phyloP scores from a whole-genome alignment of 768 basidiomycete genomes.

The Pulveroboletus sp. region DNA sequence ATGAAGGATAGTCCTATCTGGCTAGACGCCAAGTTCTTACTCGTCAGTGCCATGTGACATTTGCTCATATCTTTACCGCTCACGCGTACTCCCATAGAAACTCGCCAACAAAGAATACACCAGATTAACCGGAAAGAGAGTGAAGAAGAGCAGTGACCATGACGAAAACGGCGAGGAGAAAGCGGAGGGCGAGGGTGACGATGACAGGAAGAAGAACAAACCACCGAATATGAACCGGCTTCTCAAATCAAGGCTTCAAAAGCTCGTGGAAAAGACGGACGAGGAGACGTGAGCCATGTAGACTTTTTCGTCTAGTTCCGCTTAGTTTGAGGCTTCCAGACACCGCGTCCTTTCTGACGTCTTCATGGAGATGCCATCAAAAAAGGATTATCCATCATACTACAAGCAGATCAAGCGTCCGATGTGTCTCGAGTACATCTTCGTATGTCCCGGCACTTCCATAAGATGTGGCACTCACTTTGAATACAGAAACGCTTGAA shows the following conservation, averaged over 20 bases:
- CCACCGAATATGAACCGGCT: conserved; percentile 59
- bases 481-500: conserved; percentile 67
- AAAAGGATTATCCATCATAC: conserved; percentile 74
- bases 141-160: conserved; percentile 34
- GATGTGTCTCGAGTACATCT: conserved; percentile 72
- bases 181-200: conserved; percentile 39
- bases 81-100: conserved; percentile 36
- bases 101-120: conserved; percentile 43
- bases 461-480: not conserved
- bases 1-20: conserved; percentile 74
- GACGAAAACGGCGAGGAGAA: conserved; percentile 39
- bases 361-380: conserved; percentile 83
- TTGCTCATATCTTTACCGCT: not conserved
- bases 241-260: conserved; percentile 65
- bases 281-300: conserved; percentile 46
- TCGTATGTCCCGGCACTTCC: conserved; percentile 45
- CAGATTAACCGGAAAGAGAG: conserved; percentile 40
- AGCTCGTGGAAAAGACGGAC: conserved; percentile 69
- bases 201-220: conserved; percentile 49
- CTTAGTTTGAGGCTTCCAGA: conserved; percentile 31
- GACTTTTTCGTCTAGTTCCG: conserved; percentile 1
- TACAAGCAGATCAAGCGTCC: conserved; percentile 77
- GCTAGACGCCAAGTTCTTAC: conserved; percentile 74
- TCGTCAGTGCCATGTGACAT: conserved; percentile 45
- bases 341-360: conserved; percentile 64